Evolutionary conservation across 2,329 filamentous ascomycete species (phyloP).

Genomic region (Thermothelomyces thermophilus): DNA sequence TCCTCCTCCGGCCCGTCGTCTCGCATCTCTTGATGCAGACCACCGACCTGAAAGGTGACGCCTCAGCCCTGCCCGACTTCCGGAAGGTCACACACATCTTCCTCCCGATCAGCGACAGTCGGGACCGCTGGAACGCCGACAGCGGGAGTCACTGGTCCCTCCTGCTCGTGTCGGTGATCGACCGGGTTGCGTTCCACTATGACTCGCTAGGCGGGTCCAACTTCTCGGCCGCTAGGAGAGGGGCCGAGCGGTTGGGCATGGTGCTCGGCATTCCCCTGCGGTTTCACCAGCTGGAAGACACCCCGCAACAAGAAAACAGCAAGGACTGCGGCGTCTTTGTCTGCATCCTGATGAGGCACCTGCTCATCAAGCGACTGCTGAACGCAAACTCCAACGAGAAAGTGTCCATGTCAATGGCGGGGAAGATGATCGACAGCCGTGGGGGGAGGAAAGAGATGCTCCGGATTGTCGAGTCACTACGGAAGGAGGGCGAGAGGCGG

Average conservation of each 20-base stretch:
- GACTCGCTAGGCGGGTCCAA: slow-evolving; percentile 78
- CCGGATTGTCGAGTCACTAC: slow-evolving; percentile 76
- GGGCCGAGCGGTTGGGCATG: slow-evolving; percentile 60
- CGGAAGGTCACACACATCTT: slow-evolving; percentile 81
- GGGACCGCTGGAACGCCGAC: slow-evolving; percentile 69
- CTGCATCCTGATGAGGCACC: slow-evolving; percentile 87
- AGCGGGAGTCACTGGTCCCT: slow-evolving; percentile 93
- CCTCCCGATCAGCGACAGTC: slow-evolving; percentile 87
- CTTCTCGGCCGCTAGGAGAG: slow-evolving; percentile 62
- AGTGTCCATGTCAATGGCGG: slow-evolving; percentile 88
- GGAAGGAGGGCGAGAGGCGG: slow-evolving; percentile 80
- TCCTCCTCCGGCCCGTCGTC: slow-evolving; percentile 88
- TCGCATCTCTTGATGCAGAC: slow-evolving; percentile 83
- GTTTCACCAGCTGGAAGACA: slow-evolving; percentile 78
- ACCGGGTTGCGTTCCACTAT: slow-evolving; percentile 93
- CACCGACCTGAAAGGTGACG: slow-evolving; percentile 47
- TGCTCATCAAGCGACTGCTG: slow-evolving; percentile 79
- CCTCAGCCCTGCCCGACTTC: slow-evolving; percentile 74
- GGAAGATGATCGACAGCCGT: slow-evolving; percentile 72
- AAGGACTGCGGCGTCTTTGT: slow-evolving; percentile 96
- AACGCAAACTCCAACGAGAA: slow-evolving; percentile 74
- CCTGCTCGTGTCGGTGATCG: slow-evolving; percentile 79
- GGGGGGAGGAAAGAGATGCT: slow-evolving; percentile 86
- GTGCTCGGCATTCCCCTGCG: slow-evolving; percentile 61
- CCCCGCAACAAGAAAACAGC: slow-evolving; percentile 84